These are phyloP conservation scores for Tricladium varicosporioides DNA, from an alignment of 2,329 filamentous ascomycete genomes.

Conservation along the genomic window DNA sequence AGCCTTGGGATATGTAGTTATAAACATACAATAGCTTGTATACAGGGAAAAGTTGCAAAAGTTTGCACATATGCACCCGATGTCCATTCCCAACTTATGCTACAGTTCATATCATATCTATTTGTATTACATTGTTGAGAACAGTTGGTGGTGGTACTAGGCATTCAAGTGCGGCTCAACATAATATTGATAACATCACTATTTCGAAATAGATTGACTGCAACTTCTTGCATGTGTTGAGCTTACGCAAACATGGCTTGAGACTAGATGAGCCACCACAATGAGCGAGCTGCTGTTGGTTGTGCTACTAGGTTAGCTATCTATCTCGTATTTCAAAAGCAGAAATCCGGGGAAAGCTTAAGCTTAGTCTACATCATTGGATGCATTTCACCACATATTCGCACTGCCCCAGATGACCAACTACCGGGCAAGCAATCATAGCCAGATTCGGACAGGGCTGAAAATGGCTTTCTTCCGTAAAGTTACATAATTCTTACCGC, in stretches of 20 bases:
- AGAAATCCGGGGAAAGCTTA: background rate
- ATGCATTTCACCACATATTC: background rate
- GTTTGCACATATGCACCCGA: too few species aligned
- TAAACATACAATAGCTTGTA: too few species aligned
- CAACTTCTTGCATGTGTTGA: background rate
- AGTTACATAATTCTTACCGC: too few species aligned
- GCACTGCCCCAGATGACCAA: background rate
- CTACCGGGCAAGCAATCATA: background rate
- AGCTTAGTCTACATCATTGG: background rate
- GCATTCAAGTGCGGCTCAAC: too few species aligned
- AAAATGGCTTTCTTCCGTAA: background rate
- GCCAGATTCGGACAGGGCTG: background rate
- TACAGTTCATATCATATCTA: too few species aligned
- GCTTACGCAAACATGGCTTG: background rate
- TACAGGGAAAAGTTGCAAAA: too few species aligned
- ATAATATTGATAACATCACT: too few species aligned
- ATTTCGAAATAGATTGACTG: background rate
- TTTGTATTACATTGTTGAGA: too few species aligned
- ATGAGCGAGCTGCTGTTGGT: background rate
- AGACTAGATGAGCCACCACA: background rate
- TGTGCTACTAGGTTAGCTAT: background rate
- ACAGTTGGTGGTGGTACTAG: too few species aligned
- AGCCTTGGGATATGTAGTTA: too few species aligned
- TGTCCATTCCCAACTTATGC: too few species aligned
- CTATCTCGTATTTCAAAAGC: background rate